These are phyloP conservation scores for Phytophthora megakarya DNA, from an alignment of 352 stramenopile species.

Conservation along the genomic window DNA sequence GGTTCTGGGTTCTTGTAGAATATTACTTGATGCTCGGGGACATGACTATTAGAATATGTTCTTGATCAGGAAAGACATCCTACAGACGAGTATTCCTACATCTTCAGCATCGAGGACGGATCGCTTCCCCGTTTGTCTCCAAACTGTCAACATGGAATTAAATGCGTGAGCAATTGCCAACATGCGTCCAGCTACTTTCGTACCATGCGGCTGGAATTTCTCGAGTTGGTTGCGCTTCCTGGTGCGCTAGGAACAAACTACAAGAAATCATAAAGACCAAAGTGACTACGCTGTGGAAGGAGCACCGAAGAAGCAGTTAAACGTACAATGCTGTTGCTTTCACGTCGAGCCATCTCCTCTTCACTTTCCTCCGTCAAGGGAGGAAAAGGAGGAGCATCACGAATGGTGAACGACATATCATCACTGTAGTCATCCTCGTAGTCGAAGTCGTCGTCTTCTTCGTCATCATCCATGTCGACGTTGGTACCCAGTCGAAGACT, in stretches of 20 bases:
- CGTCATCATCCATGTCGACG: slow-evolving; percentile 50
- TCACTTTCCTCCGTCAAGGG: slow-evolving; percentile 65
- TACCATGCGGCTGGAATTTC: slow-evolving; percentile 23
- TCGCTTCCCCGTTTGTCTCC: slow-evolving; percentile 22
- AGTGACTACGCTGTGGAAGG: no score
- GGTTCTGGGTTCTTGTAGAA: slow-evolving; percentile 22
- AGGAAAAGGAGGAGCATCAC: slow-evolving; percentile 19
- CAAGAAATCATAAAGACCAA: background rate
- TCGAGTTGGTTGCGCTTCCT: background rate
- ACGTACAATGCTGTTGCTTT: slow-evolving; percentile 59
- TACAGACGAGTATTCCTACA: slow-evolving; percentile 1
- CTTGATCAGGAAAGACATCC: no score
- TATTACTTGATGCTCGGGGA: no score
- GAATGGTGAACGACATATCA: slow-evolving; percentile 18
- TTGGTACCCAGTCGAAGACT: slow-evolving; percentile 42
- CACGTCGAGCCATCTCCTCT: slow-evolving; percentile 61
- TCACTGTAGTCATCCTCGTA: slow-evolving; percentile 37
- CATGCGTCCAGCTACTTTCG: no score
- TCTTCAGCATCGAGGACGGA: slow-evolving; percentile 2
- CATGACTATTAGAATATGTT: no score
- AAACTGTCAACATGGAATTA: slow-evolving; percentile 8
- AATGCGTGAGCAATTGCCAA: background rate
- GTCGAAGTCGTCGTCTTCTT: slow-evolving; percentile 57
- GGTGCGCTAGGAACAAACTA: slow-evolving; percentile 31
- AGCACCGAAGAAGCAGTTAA: background rate